Evolutionary conservation across 2,329 filamentous ascomycete species (phyloP), one percentile per base, ranked within the genome.

Genomic region (Cercospora zeae-maydis): DNA sequence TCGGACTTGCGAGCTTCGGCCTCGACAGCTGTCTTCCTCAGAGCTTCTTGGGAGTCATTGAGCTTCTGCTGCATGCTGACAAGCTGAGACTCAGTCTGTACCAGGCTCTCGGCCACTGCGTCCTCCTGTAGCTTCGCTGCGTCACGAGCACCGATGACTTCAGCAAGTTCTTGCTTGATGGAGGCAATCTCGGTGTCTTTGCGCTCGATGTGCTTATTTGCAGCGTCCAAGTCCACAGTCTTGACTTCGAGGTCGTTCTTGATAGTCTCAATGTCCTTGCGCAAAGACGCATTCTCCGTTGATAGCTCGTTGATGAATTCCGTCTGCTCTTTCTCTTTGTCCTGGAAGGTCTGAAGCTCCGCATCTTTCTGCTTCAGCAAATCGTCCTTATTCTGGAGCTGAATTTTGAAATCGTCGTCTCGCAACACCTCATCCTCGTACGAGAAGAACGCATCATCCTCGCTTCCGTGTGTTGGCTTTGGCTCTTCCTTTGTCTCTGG

Each of bases 361-460:
- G 84, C 81, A 19, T 96, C 85, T 69, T 95, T 86, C 2, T 80
- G 76, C 68, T 88, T 88, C 14, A 97, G 83, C 42, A 81, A 82
- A 56, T 86, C 83, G 31, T 95, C 86, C 75, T 93, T 88, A 49
- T 85, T 83, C 6, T 68, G 62, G 56, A 73, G 71, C 63, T 81
- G 83, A 58, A 85, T 82, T 31, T 93, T 85, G 75, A 93, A 87
- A 51, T 85, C 83, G 10, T 88, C 47, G 14, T 57, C 65, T 16
- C 42, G 53, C 13, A 65, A 66, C 14, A 69, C 58, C 76, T 98
- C 93, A 56, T 89, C 88, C 63, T 98, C 93, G 70, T 92, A 96
- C 0, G 92, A 96, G 77, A 97, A 97, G 77, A 97, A 89, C 54
- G 96, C 91, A 67, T 93, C 90, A 24, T 63, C 59, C 24, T 64